Percentiles rank a stretch among this genome's conserved stretches.
Evolutionary conservation across 306 rosid species (phyloP).

Genomic region (Cucurbita maxima): DNA sequence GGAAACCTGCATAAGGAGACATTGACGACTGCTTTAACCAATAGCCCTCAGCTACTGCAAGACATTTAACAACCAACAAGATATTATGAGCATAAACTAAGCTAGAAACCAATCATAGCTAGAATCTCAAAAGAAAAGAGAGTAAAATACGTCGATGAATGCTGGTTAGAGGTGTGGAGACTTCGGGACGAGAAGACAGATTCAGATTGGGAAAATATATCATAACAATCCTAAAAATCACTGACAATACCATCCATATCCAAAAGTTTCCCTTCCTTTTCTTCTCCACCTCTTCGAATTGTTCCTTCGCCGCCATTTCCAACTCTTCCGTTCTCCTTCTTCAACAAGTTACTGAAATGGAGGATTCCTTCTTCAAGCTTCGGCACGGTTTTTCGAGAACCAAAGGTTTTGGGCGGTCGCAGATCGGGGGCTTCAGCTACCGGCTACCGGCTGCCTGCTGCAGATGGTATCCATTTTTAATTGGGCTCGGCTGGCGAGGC

Average conservation of each 20-base stretch:
- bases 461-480: not conserved
- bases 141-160: constrained; percentile 49
- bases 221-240: constrained; percentile 52
- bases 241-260: constrained; percentile 49
- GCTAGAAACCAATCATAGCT: not conserved
- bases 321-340: not conserved
- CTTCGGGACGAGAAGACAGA: constrained; percentile 86
- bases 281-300: constrained; percentile 5
- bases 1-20: constrained; percentile 72
- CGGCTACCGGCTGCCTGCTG: not conserved
- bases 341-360: not conserved
- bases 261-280: constrained; percentile 40
- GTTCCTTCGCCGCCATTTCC: constrained; percentile 8
- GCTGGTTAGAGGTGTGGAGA: constrained; percentile 89
- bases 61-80: not conserved
- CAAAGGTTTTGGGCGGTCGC: not conserved
- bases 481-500: not conserved
- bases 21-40: constrained; percentile 78
- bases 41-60: constrained; percentile 80
- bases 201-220: constrained; percentile 66
- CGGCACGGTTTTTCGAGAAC: not conserved
- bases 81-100: not conserved
- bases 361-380: not conserved
- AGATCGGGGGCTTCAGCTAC: not conserved
- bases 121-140: constrained; percentile 4